Percentiles rank a stretch among this genome's conserved stretches.
phyloP scores from a whole-genome alignment of 306 rosid species.

The Mimosa bimucronata region DNA sequence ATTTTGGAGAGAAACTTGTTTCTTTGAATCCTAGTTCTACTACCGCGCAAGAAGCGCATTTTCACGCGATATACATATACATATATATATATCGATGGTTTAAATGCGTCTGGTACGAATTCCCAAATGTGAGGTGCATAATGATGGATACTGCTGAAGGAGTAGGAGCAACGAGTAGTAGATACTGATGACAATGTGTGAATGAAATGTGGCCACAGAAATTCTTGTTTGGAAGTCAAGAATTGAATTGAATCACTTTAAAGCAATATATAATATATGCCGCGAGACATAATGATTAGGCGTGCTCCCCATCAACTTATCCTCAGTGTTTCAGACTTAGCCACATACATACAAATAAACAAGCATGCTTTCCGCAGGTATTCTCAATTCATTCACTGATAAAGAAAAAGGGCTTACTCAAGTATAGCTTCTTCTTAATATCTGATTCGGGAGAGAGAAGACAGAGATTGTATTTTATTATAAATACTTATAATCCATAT shows the following conservation, averaged over 20 bases:
- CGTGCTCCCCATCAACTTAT: conserved; percentile 63
- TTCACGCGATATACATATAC: neutral
- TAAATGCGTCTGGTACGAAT: neutral
- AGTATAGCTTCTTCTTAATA: neutral
- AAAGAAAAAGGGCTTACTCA: neutral
- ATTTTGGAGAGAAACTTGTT: neutral
- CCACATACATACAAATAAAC: conserved; percentile 20
- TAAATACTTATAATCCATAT: neutral
- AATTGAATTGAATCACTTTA: conserved; percentile 47
- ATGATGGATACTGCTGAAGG: conserved; percentile 13
- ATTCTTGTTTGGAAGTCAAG: conserved; percentile 59
- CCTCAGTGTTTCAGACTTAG: conserved; percentile 31
- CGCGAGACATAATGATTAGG: conserved; percentile 73
- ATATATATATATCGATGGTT: too few species aligned
- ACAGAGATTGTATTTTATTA: neutral
- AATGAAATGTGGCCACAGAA: conserved; percentile 35
- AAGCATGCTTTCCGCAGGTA: conserved; percentile 36
- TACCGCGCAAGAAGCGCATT: neutral
- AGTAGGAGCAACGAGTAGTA: neutral
- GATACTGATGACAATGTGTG: conserved; percentile 10
- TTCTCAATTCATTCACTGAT: neutral
- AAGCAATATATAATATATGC: conserved; percentile 48
- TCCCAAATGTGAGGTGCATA: conserved; percentile 15
- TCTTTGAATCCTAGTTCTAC: neutral
- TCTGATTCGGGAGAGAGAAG: neutral